Conservation (phyloP, 305 asterid species). For the Rubia tinctorum region DNA sequence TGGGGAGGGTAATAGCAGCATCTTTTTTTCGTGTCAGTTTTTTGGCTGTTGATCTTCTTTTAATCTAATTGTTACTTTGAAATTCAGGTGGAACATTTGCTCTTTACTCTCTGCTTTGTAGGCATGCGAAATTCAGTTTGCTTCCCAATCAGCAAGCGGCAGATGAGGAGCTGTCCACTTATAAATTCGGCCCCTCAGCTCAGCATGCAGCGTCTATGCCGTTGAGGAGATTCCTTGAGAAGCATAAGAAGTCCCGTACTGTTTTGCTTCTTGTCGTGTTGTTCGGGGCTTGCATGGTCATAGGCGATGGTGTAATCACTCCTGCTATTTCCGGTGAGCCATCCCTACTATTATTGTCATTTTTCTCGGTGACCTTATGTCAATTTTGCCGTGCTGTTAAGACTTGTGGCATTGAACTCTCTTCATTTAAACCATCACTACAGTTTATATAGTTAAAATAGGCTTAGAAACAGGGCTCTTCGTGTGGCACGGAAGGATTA, state of each 20-base stretch:
- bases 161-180: conserved; percentile 89
- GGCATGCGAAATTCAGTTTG: conserved; percentile 92
- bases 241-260: conserved; percentile 68
- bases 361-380: too few relatives aligned
- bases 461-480: background rate
- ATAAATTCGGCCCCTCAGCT: conserved; percentile 66
- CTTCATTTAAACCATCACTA: background rate
- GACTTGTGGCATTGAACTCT: background rate
- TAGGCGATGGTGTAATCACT: conserved; percentile 92
- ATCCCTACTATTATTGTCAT: background rate
- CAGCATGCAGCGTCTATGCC: conserved; percentile 58
- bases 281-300: conserved; percentile 95
- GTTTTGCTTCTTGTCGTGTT: conserved; percentile 80
- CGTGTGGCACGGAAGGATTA: background rate
- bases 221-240: conserved; percentile 78
- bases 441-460: too few relatives aligned
- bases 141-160: conserved; percentile 99
- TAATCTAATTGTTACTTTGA: conserved; percentile 22
- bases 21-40: background rate
- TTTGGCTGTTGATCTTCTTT: conserved; percentile 17
- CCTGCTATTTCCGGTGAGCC: conserved; percentile 94
- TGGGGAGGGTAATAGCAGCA: conserved; percentile 75
- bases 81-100: conserved; percentile 94
- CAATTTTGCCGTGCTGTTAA: too few relatives aligned
- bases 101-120: conserved; percentile 88